A percentile compares a stretch with the other conserved stretches of the same genome.
These are phyloP conservation scores for Metschnikowia sp. DNA, from an alignment of 805 yeast genomes.

Conservation along the genomic window DNA sequence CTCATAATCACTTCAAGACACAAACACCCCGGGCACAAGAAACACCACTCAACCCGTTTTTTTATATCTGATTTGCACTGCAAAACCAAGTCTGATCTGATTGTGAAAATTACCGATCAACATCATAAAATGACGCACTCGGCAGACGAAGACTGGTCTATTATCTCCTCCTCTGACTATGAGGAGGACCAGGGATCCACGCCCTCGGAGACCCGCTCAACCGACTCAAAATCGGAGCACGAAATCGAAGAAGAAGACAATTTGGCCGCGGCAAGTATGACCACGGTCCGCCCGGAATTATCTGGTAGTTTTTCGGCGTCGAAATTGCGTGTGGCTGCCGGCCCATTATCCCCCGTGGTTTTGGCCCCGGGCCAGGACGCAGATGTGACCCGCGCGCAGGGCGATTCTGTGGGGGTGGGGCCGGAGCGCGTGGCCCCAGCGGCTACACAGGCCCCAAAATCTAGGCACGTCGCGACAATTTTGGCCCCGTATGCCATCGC, in stretches of 20 bases:
- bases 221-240: background rate
- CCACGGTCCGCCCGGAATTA: slow-evolving; percentile 3
- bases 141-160: slow-evolving; percentile 44
- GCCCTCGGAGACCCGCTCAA: background rate
- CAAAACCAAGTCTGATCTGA: too few species aligned
- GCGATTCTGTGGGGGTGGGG: background rate
- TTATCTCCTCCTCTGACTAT: slow-evolving; percentile 41
- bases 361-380: slow-evolving; percentile 1
- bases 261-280: slow-evolving; percentile 4
- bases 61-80: too few species aligned
- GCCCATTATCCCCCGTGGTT: background rate
- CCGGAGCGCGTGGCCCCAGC: too few species aligned
- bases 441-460: background rate
- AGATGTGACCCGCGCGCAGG: background rate
- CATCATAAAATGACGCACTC: background rate
- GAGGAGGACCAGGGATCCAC: slow-evolving; percentile 26
- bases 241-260: background rate
- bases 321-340: background rate
- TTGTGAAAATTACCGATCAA: too few species aligned
- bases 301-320: background rate
- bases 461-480: background rate
- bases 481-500: background rate
- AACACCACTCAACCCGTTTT: too few species aligned
- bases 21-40: background rate
- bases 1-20: background rate